A percentile compares a stretch with the other conserved stretches of the same genome.
These are phyloP conservation scores for Fistulinella cinereoalba DNA, from an alignment of 1,284 basidiomycete genomes.

Conservation along the genomic window DNA sequence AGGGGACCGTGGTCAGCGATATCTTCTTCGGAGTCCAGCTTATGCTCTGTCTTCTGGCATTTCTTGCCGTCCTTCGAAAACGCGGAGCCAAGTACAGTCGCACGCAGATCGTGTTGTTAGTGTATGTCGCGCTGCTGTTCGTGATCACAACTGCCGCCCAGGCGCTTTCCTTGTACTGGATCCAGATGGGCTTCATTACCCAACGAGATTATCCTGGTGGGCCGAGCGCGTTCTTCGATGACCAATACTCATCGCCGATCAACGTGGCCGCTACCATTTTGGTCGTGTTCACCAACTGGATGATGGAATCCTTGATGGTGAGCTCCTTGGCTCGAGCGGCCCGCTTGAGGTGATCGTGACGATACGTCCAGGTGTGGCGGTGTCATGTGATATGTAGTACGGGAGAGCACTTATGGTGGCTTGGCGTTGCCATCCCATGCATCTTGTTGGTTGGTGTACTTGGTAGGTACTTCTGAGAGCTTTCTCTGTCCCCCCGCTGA, in stretches of 20 bases:
- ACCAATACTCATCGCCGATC: neutral
- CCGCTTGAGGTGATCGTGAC: neutral
- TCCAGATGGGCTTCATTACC: slow-evolving; percentile 14
- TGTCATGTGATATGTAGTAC: slow-evolving; percentile 12
- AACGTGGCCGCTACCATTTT: slow-evolving; percentile 4
- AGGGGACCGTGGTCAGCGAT: slow-evolving; percentile 8
- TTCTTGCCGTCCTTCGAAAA: slow-evolving; percentile 2
- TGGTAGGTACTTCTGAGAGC: slow-evolving; percentile 3
- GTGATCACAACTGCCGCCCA: slow-evolving; percentile 5
- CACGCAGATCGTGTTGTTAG: slow-evolving; percentile 1
- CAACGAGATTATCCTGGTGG: slow-evolving; percentile 17
- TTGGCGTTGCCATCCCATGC: slow-evolving; percentile 2
- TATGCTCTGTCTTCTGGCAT: slow-evolving; percentile 4
- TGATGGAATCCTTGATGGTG: slow-evolving; percentile 16
- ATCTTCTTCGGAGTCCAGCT: slow-evolving; percentile 11
- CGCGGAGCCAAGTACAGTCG: neutral
- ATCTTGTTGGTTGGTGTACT: slow-evolving; percentile 7
- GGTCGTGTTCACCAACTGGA: slow-evolving; percentile 12
- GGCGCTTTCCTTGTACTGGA: slow-evolving; percentile 4
- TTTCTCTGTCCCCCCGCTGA: neutral
- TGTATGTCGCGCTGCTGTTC: slow-evolving; percentile 7
- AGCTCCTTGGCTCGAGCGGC: neutral
- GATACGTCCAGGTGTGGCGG: slow-evolving; percentile 13
- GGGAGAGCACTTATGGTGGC: slow-evolving; percentile 3
- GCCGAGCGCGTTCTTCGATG: slow-evolving; percentile 14